Base-by-base conservation (phyloP, 179 eudicot species). In the Carnegiea gigantea region DNA sequence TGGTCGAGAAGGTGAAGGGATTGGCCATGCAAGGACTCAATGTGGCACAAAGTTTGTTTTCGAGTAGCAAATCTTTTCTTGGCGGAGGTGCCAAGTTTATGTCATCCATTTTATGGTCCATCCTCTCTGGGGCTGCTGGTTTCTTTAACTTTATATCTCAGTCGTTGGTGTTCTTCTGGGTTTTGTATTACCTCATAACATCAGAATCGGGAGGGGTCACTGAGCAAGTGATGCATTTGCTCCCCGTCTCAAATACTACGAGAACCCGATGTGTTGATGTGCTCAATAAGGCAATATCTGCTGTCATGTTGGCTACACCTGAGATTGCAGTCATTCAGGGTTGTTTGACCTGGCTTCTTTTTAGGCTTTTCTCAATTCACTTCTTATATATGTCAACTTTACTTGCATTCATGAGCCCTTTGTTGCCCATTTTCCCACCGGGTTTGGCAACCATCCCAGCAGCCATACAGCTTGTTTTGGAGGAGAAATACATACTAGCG, bases 321-420 rank as follows among this genome's bases (percentile, higher is more conserved):
- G 92, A 96, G 89, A 88, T 94, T 72, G 95, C 95, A 0, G 80
- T 96, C 67, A 91, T 92, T 85, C 98, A 94, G 89, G 98, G 98
- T 6, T 94, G 97, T 73, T 89, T 96, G 80, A 94, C 99, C 26
- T 96, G 99, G 99, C 95, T 96, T 38, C 77, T 96, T 71, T 94
- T 96, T 82, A 94, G 97, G 84, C 85, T 96, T 7, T 94, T 85
- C 85, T 89, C 97, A 1, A 88, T 96, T 80, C 98, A 96, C 73
- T 92, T 96, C 82, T 81, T 94, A 88, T 96, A 92, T 82, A 90
- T 92, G 97, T 94, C 97, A 21, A 92, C 98, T 78, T 57, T 93
- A 11, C 88, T 96, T 48, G 97, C 99, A 30, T 88, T 96, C 74
- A 75, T 96, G 18, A 90, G 93, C 85, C 92, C 97, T 75, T 76